phyloP scores from a whole-genome alignment of 768 basidiomycete genomes.

The Russula dissimulans region DNA sequence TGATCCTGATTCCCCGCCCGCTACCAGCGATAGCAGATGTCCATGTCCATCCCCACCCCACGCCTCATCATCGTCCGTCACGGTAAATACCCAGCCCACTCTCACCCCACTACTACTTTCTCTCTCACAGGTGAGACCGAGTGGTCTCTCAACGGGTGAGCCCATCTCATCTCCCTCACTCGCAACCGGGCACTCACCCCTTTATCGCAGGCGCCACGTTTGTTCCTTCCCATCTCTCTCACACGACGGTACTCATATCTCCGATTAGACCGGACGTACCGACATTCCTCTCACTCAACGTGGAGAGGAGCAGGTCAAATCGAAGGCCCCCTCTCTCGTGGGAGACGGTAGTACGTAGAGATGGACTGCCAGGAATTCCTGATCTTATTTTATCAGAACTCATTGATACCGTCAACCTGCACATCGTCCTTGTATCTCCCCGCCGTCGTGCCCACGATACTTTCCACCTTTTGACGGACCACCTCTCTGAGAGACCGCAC shows the following conservation, averaged over 20 bases:
- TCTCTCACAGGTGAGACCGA: slow-evolving; percentile 70
- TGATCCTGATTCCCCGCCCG: no score
- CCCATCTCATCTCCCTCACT: slow-evolving; percentile 1
- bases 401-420: slow-evolving; percentile 73
- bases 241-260: slow-evolving; percentile 2
- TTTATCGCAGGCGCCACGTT: slow-evolving; percentile 48
- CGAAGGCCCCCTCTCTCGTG: slow-evolving; percentile 56
- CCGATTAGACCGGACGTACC: slow-evolving; percentile 64
- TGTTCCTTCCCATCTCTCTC: slow-evolving; percentile 18
- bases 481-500: slow-evolving; percentile 36
- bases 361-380: background rate
- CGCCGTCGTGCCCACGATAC: slow-evolving; percentile 78
- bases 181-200: slow-evolving; percentile 1
- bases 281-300: slow-evolving; percentile 81
- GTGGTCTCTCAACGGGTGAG: slow-evolving; percentile 82
- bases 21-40: no score
- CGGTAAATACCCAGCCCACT: slow-evolving; percentile 24
- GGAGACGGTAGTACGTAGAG: slow-evolving; percentile 63
- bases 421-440: slow-evolving; percentile 76
- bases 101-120: background rate
- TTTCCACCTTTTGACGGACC: slow-evolving; percentile 69
- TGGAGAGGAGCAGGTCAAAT: slow-evolving; percentile 63
- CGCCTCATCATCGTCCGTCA: slow-evolving; percentile 48
- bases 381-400: slow-evolving; percentile 36
- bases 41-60: slow-evolving; percentile 29